Conservation (phyloP, 2,329 filamentous ascomycete species). For the Paecilomyces sp. region DNA sequence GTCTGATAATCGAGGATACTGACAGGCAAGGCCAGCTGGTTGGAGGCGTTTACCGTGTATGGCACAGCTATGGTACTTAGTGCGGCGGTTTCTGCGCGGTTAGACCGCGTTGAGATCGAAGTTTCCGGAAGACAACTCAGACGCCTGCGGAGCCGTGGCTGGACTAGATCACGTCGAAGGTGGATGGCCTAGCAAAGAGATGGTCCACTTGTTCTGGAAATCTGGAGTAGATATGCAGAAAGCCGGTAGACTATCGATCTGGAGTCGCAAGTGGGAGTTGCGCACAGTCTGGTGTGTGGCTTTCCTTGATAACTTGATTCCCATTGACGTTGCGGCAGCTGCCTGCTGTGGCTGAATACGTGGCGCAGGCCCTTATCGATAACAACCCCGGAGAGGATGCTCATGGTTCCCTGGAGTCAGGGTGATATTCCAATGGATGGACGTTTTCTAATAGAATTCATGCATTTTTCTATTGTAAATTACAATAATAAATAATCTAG, state of each 20-base stretch:
- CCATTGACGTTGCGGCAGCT: not conserved
- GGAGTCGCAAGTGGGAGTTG: not conserved
- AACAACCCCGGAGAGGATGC: not conserved
- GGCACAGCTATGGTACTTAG: not conserved
- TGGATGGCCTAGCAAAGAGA: not conserved
- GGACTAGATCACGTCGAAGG: not conserved
- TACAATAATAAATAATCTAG: too few species aligned
- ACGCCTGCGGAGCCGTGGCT: not conserved
- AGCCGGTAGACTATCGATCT: not conserved
- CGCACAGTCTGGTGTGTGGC: not conserved
- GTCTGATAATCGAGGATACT: not conserved
- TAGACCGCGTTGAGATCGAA: slow-evolving; percentile 16
- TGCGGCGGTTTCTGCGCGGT: not conserved
- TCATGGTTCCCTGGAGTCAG: too few species aligned
- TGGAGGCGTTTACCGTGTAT: not conserved
- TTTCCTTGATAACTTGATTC: not conserved
- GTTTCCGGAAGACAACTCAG: slow-evolving; percentile 20
- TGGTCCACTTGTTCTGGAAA: not conserved
- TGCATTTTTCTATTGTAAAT: too few species aligned
- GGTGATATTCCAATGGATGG: too few species aligned
- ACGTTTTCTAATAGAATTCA: too few species aligned
- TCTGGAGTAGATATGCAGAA: not conserved
- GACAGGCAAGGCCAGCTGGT: not conserved
- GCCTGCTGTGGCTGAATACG: not conserved
- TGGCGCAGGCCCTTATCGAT: not conserved